Evolutionary conservation across 2,329 filamentous ascomycete genomes (phyloP).

Genomic region (Verticillium nonalfalfae): DNA sequence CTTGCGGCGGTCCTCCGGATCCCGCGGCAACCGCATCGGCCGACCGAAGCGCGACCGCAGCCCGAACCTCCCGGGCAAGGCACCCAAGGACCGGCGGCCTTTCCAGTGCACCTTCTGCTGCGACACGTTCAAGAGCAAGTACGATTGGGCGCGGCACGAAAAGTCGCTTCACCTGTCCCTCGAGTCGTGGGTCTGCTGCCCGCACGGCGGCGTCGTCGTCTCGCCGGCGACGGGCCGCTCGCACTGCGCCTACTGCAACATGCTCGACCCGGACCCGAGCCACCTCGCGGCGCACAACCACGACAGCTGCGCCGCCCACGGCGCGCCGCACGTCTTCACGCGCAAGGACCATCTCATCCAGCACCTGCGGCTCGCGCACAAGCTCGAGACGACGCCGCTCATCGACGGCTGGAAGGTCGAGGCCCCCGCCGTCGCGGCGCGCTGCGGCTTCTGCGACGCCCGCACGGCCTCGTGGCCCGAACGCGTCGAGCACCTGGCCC

Average conservation of each 20-base stretch:
- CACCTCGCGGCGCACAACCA: conserved; percentile 19
- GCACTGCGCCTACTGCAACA: conserved; percentile 18
- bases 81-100: conserved; percentile 4
- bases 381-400: conserved; percentile 29
- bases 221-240: conserved; percentile 13
- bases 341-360: conserved; percentile 24
- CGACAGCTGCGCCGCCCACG: conserved; percentile 4
- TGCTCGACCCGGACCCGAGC: conserved; percentile 10
- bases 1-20: background rate
- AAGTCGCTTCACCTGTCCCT: conserved; percentile 37
- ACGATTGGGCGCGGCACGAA: conserved; percentile 44
- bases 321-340: conserved; percentile 15
- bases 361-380: conserved; percentile 20
- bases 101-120: conserved; percentile 40
- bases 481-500: conserved; percentile 19
- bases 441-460: conserved; percentile 22
- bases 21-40: background rate
- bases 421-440: conserved; percentile 14
- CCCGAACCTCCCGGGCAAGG: background rate
- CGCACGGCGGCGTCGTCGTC: conserved; percentile 11
- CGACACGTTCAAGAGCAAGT: conserved; percentile 35
- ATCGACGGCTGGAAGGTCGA: conserved; percentile 24
- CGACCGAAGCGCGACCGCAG: background rate
- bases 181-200: conserved; percentile 36
- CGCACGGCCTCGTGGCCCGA: conserved; percentile 17